Conservation (phyloP, 345 rosid genomes). For the Ceriops tagal region DNA sequence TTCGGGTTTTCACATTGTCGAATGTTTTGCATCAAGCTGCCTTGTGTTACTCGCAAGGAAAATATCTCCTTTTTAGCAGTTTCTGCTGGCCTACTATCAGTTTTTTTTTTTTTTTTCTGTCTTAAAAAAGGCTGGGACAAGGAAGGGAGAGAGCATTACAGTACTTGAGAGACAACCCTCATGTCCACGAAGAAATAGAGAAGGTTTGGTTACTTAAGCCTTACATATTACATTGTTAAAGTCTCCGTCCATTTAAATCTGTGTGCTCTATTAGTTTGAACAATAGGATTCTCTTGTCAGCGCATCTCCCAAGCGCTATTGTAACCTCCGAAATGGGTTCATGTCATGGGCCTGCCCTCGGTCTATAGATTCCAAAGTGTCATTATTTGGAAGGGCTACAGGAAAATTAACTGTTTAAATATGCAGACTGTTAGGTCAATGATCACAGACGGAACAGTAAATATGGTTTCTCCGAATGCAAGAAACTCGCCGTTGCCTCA, state of each 20-base stretch:
- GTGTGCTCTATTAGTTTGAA: not conserved
- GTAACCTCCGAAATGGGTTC: too few relatives aligned
- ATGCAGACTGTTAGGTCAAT: constrained; percentile 56
- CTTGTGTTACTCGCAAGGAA: not conserved
- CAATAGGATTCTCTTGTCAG: too few relatives aligned
- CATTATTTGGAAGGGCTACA: not conserved
- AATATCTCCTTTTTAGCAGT: not conserved
- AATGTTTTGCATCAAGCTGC: not conserved
- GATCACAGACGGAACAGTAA: constrained; percentile 58
- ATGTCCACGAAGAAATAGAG: constrained; percentile 63
- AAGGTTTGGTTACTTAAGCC: constrained; percentile 44
- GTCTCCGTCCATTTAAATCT: not conserved
- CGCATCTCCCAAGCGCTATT: not conserved
- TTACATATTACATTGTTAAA: not conserved
- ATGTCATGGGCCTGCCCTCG: not conserved
- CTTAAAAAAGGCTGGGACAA: constrained; percentile 70
- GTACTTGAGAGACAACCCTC: constrained; percentile 66
- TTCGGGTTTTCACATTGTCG: not conserved
- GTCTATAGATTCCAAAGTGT: not conserved
- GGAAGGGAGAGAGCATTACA: constrained; percentile 92
- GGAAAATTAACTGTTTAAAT: not conserved
- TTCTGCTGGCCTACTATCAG: not conserved
- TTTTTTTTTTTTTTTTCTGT: not conserved
- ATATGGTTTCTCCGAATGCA: constrained; percentile 29
- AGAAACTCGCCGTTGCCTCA: constrained; percentile 32